Percentiles rank a stretch among this genome's conserved stretches.
Conservation (phyloP, 192 early-diverging fungal genomes). For the Mortierella antarctica region DNA sequence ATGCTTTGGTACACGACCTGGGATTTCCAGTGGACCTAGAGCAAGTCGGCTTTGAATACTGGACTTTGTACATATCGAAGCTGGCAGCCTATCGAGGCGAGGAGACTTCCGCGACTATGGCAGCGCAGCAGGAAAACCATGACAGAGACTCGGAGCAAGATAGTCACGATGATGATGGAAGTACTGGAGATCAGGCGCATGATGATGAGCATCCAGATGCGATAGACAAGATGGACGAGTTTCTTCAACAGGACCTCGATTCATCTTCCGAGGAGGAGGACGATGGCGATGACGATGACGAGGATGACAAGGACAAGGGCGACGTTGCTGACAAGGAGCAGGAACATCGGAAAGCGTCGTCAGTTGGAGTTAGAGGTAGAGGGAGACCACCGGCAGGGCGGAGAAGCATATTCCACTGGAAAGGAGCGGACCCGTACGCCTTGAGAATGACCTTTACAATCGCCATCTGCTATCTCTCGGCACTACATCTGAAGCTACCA, state of each 20-base stretch:
- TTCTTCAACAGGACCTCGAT: conserved; percentile 10
- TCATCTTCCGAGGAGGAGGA: conserved; percentile 9
- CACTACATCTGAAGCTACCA: conserved; percentile 31
- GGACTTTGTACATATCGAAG: conserved; percentile 14
- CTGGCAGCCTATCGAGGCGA: conserved; percentile 7
- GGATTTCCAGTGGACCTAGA: conserved; percentile 30
- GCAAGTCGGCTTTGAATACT: conserved; percentile 30
- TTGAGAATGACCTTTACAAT: conserved; percentile 4
- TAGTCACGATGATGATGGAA: not conserved
- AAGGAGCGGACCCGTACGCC: not conserved
- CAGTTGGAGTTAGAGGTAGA: not conserved
- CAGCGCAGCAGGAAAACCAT: not conserved
- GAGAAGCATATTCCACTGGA: too few species aligned
- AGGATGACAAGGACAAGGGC: not conserved
- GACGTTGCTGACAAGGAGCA: not conserved
- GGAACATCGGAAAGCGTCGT: not conserved
- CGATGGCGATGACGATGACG: not conserved
- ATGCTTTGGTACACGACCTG: conserved; percentile 23
- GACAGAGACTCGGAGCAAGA: not conserved
- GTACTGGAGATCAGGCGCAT: not conserved
- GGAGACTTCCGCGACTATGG: not conserved
- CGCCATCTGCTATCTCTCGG: conserved; percentile 25
- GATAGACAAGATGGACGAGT: conserved; percentile 21
- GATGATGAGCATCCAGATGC: conserved; percentile 1
- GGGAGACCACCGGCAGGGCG: not conserved